Base-by-base conservation (phyloP, 306 rosid genomes). In the Ormosia emarginata region DNA sequence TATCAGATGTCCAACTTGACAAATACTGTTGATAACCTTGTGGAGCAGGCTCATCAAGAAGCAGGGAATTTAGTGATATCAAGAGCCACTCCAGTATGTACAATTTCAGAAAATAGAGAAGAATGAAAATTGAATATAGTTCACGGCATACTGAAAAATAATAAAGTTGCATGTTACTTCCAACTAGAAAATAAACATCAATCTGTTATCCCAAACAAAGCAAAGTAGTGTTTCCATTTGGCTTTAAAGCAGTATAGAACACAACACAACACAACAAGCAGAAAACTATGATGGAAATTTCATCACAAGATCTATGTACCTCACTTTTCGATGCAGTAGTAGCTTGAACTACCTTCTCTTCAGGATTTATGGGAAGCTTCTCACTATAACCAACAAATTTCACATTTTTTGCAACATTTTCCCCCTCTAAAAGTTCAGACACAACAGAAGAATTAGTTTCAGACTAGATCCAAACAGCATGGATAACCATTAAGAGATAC, bases 291-390 rank as follows among this genome's bases (percentile, higher is more conserved):
- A 74, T 4, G 65, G 36, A 43, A 52, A 67, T 24, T 86, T 50
- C 37, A 49, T 52, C 17, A 13, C 58, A 81, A 77, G 74, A 37
- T 67, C 33, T 12, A n/a, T 59, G 52, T 82, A 94, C 98, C 94
- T 89, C 87, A 84, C 63, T 82, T 79, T 70, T 79, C 5, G 90
- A 82, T 67, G 86, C 14, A 50, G 78, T 32, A 41, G 72, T 63
- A 73, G 86, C 73, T 89, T 81, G 89, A 86, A 67, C 88, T 78
- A 74, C 74, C 78, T 87, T 85, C 84, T 85, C 86, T 76, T 71
- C 86, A 71, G 79, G 84, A 78, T 29, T 78, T 55, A 73, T 29
- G 58, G 77, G 67, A 82, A 79, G 78, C 78, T 84, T 89, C 76
- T 78, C 77, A 63, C 24, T 69, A 71, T 75, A 44, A 80, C 44